phyloP scores from a whole-genome alignment of 345 rosid genomes.

The Syzygium jambos region DNA sequence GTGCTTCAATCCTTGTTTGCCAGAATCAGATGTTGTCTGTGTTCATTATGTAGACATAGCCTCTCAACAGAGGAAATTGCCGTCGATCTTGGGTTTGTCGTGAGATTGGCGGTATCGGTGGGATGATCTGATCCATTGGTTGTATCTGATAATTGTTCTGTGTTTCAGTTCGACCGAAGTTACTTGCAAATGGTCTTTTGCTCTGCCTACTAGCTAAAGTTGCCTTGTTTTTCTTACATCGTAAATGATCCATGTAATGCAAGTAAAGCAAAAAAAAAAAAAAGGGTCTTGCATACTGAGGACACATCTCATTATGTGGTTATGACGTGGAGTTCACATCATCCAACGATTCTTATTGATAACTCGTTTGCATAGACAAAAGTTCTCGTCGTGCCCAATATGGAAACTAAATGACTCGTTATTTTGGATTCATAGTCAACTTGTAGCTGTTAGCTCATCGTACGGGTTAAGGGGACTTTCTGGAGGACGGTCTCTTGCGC shows the following conservation, averaged over 20 bases:
- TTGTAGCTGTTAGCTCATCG: not conserved
- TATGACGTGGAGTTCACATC: not conserved
- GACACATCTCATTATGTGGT: not conserved
- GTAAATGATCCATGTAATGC: not conserved
- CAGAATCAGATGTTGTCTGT: not conserved
- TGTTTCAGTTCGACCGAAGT: not conserved
- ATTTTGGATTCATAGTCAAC: too few species aligned
- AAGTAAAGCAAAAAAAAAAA: not conserved
- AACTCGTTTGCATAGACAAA: not conserved
- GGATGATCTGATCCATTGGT: not conserved
- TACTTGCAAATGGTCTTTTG: not conserved
- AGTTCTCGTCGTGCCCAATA: not conserved
- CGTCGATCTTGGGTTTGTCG: not conserved
- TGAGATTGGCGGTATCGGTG: not conserved
- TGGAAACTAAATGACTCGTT: not conserved
- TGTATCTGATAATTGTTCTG: not conserved
- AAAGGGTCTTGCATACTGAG: not conserved
- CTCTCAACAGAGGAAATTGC: not conserved
- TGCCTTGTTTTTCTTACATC: not conserved
- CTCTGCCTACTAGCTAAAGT: not conserved
- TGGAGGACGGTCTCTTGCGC: not conserved
- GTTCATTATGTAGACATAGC: not conserved
- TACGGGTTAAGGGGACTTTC: too few species aligned
- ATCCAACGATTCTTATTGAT: not conserved
- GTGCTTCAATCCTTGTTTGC: not conserved